Conservation (phyloP, 2,329 filamentous ascomycete species). For the Paecilomyces fulvus region DNA sequence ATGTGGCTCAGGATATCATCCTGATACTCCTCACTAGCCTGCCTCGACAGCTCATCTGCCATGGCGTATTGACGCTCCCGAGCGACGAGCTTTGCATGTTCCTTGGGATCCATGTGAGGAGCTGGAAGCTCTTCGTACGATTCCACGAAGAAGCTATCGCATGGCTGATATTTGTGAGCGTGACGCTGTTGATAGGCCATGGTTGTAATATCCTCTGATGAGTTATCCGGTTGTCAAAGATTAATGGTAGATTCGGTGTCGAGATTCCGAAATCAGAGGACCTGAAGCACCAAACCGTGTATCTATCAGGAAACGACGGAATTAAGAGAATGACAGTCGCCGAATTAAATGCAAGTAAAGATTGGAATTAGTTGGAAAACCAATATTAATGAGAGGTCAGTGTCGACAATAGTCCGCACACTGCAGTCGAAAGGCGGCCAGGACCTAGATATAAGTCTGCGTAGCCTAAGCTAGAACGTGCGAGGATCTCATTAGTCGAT, state of each 20-base stretch:
- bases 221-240: slow-evolving; percentile 12
- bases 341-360: slow-evolving; percentile 40
- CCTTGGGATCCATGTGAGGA: slow-evolving; percentile 57
- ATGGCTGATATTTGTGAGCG: slow-evolving; percentile 51
- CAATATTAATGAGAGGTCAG: slow-evolving; percentile 38
- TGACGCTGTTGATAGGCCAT: slow-evolving; percentile 50
- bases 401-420: slow-evolving; percentile 33
- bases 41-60: slow-evolving; percentile 76
- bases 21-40: slow-evolving; percentile 82
- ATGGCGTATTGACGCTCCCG: slow-evolving; percentile 80
- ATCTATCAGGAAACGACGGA: slow-evolving; percentile 33
- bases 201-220: slow-evolving; percentile 18
- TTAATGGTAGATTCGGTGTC: slow-evolving; percentile 20
- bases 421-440: slow-evolving; percentile 17
- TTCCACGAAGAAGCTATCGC: slow-evolving; percentile 62
- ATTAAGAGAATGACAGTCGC: slow-evolving; percentile 45
- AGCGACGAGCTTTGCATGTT: slow-evolving; percentile 69
- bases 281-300: slow-evolving; percentile 28
- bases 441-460: slow-evolving; percentile 21
- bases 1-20: slow-evolving; percentile 93
- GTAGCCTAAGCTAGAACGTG: slow-evolving; percentile 23
- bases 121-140: slow-evolving; percentile 43
- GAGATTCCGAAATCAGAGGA: slow-evolving; percentile 31
- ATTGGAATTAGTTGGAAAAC: slow-evolving; percentile 50
- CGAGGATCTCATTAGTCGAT: slow-evolving; percentile 22